Percentiles rank a stretch among this genome's conserved stretches.
Conservation (phyloP, 371 early-diverging fungal genomes). For the Syncephalastrum sp. region DNA sequence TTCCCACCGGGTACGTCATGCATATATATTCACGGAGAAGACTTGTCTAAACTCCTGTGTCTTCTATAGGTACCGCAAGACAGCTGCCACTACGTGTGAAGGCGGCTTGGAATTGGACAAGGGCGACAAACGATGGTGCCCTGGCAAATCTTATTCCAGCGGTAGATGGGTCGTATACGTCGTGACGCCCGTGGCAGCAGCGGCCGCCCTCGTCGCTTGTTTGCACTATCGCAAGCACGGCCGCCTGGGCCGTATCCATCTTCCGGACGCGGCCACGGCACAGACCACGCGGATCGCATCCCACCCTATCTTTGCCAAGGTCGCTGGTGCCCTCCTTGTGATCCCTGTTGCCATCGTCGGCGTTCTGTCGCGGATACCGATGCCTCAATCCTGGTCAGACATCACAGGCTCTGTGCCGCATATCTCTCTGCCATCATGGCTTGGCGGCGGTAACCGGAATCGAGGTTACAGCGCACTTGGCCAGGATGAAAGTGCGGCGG, state of each 20-base stretch:
- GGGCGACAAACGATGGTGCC: conserved; percentile 65
- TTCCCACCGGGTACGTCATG: conserved; percentile 46
- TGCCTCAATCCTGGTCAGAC: conserved; percentile 34
- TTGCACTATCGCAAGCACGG: conserved; percentile 36
- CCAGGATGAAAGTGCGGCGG: conserved; percentile 47
- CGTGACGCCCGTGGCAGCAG: conserved; percentile 38
- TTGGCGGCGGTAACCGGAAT: conserved; percentile 14
- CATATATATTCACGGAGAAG: neutral
- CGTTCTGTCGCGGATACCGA: conserved; percentile 36
- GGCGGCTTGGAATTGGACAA: conserved; percentile 59
- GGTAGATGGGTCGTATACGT: conserved; percentile 38
- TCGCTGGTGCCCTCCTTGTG: conserved; percentile 37
- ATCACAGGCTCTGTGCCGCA: conserved; percentile 21
- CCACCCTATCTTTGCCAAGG: conserved; percentile 34
- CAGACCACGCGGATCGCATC: conserved; percentile 23
- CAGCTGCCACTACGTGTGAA: conserved; percentile 70
- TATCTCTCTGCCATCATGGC: conserved; percentile 28
- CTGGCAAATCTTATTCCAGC: conserved; percentile 50
- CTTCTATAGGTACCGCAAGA: conserved; percentile 69
- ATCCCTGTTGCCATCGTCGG: conserved; percentile 42
- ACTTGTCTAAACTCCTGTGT: neutral
- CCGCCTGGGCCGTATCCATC: conserved; percentile 40
- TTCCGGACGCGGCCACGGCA: conserved; percentile 27
- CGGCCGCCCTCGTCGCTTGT: conserved; percentile 34
- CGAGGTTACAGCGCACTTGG: conserved; percentile 37